Evolutionary conservation across 2,329 filamentous ascomycete species (phyloP).

Genomic region (Ascocoryne sarcoides): DNA sequence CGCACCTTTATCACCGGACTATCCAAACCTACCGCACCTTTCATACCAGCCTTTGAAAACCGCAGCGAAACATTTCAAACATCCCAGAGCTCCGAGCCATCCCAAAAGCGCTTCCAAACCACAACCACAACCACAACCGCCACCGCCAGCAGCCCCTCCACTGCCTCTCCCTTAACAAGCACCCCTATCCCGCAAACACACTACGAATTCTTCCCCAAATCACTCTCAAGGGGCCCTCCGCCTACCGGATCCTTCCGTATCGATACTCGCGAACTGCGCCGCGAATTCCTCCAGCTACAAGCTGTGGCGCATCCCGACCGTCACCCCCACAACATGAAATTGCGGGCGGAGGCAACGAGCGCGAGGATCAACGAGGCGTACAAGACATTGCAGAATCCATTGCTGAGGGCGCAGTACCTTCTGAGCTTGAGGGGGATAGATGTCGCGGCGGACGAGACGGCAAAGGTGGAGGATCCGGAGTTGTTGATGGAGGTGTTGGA

Average conservation of each 20-base stretch:
- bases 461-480: constrained; percentile 56
- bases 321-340: constrained; percentile 41
- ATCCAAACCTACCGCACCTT: background rate
- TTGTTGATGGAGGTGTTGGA: constrained; percentile 76
- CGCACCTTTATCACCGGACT: background rate
- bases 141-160: background rate
- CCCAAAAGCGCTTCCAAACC: background rate
- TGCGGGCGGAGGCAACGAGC: constrained; percentile 65
- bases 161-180: background rate
- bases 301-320: constrained; percentile 64
- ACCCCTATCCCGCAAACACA: constrained; percentile 42
- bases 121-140: background rate
- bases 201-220: constrained; percentile 82
- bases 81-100: background rate
- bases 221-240: constrained; percentile 69
- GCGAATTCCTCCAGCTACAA: constrained; percentile 83
- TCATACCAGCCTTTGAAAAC: background rate
- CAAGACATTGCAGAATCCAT: constrained; percentile 69
- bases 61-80: background rate
- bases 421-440: constrained; percentile 64
- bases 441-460: constrained; percentile 68
- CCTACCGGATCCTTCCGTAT: constrained; percentile 69
- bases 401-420: constrained; percentile 82
- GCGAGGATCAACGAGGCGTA: constrained; percentile 87
- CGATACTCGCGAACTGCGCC: constrained; percentile 59